Base-by-base conservation (phyloP, 495 filamentous ascomycete genomes). In the Parmelia sp. region DNA sequence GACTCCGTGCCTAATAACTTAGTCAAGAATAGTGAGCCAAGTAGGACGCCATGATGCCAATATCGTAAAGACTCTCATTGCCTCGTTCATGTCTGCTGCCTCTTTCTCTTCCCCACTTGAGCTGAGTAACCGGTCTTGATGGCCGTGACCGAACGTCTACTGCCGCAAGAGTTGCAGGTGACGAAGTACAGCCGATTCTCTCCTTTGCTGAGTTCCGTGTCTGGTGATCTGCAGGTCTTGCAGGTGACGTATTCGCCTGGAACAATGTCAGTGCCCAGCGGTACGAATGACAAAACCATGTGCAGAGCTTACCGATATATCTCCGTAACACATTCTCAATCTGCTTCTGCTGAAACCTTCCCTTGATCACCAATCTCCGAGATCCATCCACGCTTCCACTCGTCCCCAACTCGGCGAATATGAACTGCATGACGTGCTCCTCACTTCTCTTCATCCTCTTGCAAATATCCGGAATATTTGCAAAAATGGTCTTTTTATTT, bases 121-220 rank as follows among this genome's bases (percentile, higher is more conserved):
- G 91, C 91, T 72, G 90, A 91, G 90, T 97, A 98, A 90, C 94
- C 94, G 49, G 91, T 96, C 87, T 97, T 98, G 88, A 98, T 97
- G 60, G 94, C 91, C 65, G 90, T 89, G 76, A 98, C 94, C 68
- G 86, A 90, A 72, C 95, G 89, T 74, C 93, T 85, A 60, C 87
- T 91, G 60, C 91, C 90, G 71, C 95, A 97, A 27, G 88, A 91
- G 80, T 92, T 91, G 81, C 87, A 90, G 37, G 86, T 90, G 65
- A 90, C 85, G 81, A 90, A 89, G 75, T 87, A 89, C 62, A 96
- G 82, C 81, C 94, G 90, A 81, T 96, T 98, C 79, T 98, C 94
- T 74, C 95, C 94, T 81, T 97, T 97, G 82, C 88, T 93, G 66
- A 97, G 86, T 71, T 97, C 93, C 44, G 94, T 97, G 71, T 97